These are phyloP conservation scores for Pilatotrama ljubarskyi DNA, from an alignment of 768 basidiomycete species.

Conservation along the genomic window DNA sequence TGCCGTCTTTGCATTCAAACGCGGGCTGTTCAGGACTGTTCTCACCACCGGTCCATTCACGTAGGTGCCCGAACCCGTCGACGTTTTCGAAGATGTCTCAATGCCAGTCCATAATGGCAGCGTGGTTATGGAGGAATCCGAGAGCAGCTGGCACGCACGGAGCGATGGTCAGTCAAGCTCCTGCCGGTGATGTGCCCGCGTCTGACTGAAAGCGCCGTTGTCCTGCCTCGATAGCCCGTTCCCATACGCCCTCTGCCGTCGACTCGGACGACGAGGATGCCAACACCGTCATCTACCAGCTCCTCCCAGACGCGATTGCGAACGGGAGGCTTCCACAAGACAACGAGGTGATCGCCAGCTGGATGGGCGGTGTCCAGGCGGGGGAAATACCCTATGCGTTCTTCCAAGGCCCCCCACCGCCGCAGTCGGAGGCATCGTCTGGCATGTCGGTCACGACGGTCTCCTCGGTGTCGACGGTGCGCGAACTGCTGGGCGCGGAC, in stretches of 20 bases:
- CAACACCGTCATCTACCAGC: neutral
- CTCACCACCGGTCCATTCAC: conserved; percentile 25
- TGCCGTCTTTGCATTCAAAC: neutral
- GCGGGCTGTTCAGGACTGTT: neutral
- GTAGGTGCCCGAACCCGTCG: conserved; percentile 47
- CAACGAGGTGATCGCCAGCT: neutral
- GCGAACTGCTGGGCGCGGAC: neutral
- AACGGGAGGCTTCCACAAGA: neutral
- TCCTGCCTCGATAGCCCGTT: neutral
- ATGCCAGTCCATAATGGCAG: neutral
- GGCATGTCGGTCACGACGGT: neutral
- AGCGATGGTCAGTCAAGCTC: conserved; percentile 6
- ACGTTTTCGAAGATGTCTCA: neutral
- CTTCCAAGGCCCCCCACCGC: neutral
- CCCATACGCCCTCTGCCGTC: conserved; percentile 6
- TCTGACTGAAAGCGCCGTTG: neutral
- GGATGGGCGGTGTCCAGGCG: neutral
- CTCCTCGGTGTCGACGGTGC: conserved; percentile 8
- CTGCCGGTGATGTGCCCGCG: neutral
- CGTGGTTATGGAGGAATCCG: neutral
- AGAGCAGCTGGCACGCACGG: conserved; percentile 2
- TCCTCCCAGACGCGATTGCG: neutral
- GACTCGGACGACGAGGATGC: conserved; percentile 10
- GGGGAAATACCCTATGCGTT: neutral
- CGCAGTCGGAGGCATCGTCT: neutral